Base-by-base conservation (phyloP, 2,329 filamentous ascomycete genomes). In the Cercospora sp. region DNA sequence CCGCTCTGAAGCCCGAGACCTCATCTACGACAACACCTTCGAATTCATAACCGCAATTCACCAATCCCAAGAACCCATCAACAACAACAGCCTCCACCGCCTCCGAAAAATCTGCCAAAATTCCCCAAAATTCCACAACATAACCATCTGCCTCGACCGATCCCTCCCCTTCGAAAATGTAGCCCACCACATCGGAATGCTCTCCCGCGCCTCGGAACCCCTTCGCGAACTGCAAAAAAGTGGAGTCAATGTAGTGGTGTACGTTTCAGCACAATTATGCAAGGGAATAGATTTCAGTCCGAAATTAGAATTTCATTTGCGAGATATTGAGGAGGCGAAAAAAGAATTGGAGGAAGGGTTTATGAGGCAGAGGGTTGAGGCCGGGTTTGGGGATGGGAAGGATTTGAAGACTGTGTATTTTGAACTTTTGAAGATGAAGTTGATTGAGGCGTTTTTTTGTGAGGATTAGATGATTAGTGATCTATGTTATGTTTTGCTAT, bases 391-490 rank as follows among this genome's bases (percentile, higher is more conserved):
- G 7, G 45, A 36, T n/a, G 45, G 61, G n/a, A 57, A 55, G 30
- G 61, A 57, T 55, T 36, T 64, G 45, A 64, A 55, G 31, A 57
- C 61, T 2, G 61, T 55, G 13, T 64, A 64, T 57, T 64, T 64
- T 31, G 61, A 64, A 16, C 13, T 45, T 20, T 31, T 59, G 63
- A 64, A 48, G 33, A 26, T 33, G 31, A 64, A 33, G 26, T 57
- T 64, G 63, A 42, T 59, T 28, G 63, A 64, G 23, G 53, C 63
- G 28, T 64, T 58, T 28, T 45, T 64, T 64, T 20, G 18, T 62
- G 58, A 76, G 76, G 1, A 77, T 72, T 57, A 75, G 58, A 16
- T n/a, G 77, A 30, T 10, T 9, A 28, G 10, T 9, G 23, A 23
- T 16, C 13, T 16, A 5, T 48, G n/a, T 20, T 1, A 9, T 48